Evolutionary conservation across 1,284 basidiomycete species (phyloP), one percentile per base, ranked within the genome.

Genomic region (Cryptococcus sp.): DNA sequence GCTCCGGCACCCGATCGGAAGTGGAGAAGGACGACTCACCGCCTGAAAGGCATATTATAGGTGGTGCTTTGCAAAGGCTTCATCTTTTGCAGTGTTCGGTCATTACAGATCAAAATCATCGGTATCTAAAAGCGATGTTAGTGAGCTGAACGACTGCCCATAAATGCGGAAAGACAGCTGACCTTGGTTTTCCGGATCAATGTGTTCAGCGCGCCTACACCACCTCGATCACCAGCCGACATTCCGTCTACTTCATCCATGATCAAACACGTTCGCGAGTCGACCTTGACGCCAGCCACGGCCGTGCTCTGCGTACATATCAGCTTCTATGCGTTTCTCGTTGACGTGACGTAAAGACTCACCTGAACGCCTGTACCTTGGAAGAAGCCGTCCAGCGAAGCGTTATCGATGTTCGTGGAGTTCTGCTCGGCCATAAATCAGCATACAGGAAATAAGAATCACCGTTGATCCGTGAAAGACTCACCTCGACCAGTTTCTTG

Each of bases 211-310:
- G 95, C 95, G 30, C 92, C 94, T 1, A 98, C 89, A 62, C 95
- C 95, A 20, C 96, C 95, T 52, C 95, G 84, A 78, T 99, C 96
- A 25, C 95, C 95, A 2, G 91, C 91, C 6, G 93, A 96, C 93
- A 99, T 99, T 8, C 96, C 95, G 69, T 99, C 95, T 0, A 99
- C 95, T 77, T 99, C 96, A 73, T 99, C 96, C 93, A 99, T 97
- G 75, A 99, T 98, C 47, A 99, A 80, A 64, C 93, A 92, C 0
- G 90, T 87, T 69, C 84, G 86, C 65, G 90, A 85, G 0, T 89
- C 91, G 61, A 97, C 85, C 13, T 81, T 71, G 2, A 93, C 79
- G 1, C 87, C 90, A 3, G 85, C 81, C 0, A 85, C 85, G 60
- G 90, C 88, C 1, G 84, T 86, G 15, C 80, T 79, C 87, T 86